Evolutionary conservation across 2,329 filamentous ascomycete genomes (phyloP), one percentile per base, ranked within the genome.

Genomic region (Fusarium siculi): DNA sequence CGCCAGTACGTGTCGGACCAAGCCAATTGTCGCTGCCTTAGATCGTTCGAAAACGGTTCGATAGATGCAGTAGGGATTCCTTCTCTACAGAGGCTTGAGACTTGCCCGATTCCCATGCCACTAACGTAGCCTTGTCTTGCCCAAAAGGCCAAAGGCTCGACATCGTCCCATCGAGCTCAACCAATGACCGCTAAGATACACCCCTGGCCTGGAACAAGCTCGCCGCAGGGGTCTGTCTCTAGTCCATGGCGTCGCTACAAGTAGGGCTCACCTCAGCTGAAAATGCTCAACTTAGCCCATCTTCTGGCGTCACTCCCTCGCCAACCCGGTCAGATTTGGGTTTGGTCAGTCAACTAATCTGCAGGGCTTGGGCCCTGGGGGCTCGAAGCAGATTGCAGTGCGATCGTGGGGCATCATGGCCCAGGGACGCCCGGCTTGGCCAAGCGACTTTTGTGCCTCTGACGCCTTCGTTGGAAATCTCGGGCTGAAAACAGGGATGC

Each of bases 241-340:
- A 60, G 63, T 55, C 79, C 75, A 74, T 78, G 73, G 72, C 73
- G 72, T 69, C 46, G 76, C 68, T 69, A 66, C 66, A 68, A 74
- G 75, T 81, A 79, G 76, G 79, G 80, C 80, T 82, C 80, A 82
- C 79, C 79, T 82, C 81, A 82, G 81, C 81, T 82, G 81, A 81
- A 81, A 80, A 74, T 66, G 70, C 72, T 74, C 77, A 73, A 74
- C 74, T 74, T 77, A 76, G 71, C 61, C 61, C 61, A 63, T 54
- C 57, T 63, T 74, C 74, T 76, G 74, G 76, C 70, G 72, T 77
- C 76, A 77, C 74, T 74, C 73, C 73, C 63, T 77, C 74, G 49
- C 67, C 69, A 77, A 68, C 62, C 54, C 49, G 50, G 37, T 59
- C 68, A 72, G 68, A 66, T 63, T 74, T 66, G 54, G 68, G 70